Base-by-base conservation (phyloP, 441 rosid species). In the Jatropha podagrica region DNA sequence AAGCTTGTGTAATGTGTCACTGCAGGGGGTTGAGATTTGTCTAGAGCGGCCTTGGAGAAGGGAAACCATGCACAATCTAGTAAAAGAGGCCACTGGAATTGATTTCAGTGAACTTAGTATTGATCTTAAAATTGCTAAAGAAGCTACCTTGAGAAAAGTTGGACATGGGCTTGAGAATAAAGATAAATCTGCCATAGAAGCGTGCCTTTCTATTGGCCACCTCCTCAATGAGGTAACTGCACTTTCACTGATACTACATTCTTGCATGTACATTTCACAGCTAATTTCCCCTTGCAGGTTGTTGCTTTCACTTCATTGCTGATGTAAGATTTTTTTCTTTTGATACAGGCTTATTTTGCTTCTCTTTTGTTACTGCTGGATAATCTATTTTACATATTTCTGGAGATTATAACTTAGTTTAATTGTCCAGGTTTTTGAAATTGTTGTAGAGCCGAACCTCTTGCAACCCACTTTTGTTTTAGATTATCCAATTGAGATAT, bases 1-100 rank as follows among this genome's bases (percentile, higher is more conserved):
- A 61, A 44, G 56, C 51, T 72, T 74, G 46, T 73, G 40, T 66
- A 56, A 73, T 83, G 69, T 72, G 71, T 82, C 72, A 62, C 71
- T 84, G 56, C 84, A 95, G 99, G 98, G 96, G 68, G 65, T 82
- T n/a, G 93, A 91, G 80, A 92, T 95, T 81, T 84, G 85, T 81
- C 87, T 95, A 26, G 93, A 92, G 81, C 84, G 87, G 75, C 99
- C 99, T 42, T 95, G 98, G 99, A 88, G 93, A 87, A 88, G 96
- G 81, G 97, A 90, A 90, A 95, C 92, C 66, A 95, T 95, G 98
- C 94, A 92, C 80, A 93, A 93, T 82, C 98, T 95, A 74, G 99
- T 95, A 62, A 85, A 88, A 84, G 98, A 93, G 83, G 81, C 78
- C 68, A 85, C 94, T 42, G 95, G 94, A 49, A 84, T 95, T 69